Conservation (phyloP, 2,329 filamentous ascomycete species). For the Apiospora aurea region DNA sequence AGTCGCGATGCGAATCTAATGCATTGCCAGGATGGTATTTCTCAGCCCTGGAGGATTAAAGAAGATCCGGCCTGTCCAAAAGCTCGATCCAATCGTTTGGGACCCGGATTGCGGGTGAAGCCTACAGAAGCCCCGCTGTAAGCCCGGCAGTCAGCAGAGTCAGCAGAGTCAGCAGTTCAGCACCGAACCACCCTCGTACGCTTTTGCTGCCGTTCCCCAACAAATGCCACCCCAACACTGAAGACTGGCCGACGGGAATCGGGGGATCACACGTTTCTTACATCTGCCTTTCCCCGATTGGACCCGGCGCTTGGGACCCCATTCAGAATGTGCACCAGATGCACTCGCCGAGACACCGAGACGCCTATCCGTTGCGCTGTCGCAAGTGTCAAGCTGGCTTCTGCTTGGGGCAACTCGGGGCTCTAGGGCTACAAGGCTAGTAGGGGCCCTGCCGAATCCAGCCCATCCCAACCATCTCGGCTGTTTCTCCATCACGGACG, state of each 20-base stretch:
- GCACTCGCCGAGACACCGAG: not conserved
- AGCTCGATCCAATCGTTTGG: not conserved
- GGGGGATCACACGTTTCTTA: conserved; percentile 6
- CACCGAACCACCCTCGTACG: conserved; percentile 13
- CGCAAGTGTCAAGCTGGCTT: not conserved
- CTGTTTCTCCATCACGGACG: not conserved
- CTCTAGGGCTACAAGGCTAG: not conserved
- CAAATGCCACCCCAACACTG: conserved; percentile 19
- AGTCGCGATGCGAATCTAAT: not conserved
- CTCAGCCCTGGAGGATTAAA: not conserved
- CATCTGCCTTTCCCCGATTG: not conserved
- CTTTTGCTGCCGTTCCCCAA: not conserved
- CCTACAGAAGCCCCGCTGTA: not conserved
- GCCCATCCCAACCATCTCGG: conserved; percentile 10
- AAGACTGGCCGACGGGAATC: conserved; percentile 5
- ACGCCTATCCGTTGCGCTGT: not conserved
- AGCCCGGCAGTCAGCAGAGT: not conserved
- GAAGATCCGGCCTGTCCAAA: not conserved
- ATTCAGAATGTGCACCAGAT: not conserved
- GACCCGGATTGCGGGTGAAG: conserved; percentile 5
- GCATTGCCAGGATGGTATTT: not conserved
- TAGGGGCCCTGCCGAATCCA: conserved; percentile 1
- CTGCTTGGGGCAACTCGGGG: not conserved
- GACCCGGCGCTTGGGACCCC: not conserved
- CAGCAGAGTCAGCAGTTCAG: not conserved